Evolutionary conservation across 2,329 filamentous ascomycete species (phyloP).

Genomic region (Daldinia eschscholtzii): DNA sequence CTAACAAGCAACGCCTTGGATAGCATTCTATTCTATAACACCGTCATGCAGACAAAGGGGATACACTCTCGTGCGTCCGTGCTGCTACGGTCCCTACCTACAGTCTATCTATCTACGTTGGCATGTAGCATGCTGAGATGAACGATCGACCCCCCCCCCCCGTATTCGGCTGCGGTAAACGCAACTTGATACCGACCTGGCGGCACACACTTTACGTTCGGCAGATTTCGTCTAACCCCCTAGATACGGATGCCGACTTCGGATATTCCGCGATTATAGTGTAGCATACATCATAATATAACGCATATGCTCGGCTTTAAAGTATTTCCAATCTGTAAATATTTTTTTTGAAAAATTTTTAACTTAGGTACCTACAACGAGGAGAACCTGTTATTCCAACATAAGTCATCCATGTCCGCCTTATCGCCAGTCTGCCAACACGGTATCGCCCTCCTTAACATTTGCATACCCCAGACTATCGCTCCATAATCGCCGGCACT

Average conservation of each 20-base stretch:
- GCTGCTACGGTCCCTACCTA: constrained; percentile 41
- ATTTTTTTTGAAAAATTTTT: not conserved
- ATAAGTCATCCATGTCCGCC: constrained; percentile 10
- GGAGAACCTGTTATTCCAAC: not conserved
- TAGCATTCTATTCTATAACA: not conserved
- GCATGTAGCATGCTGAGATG: constrained; percentile 26
- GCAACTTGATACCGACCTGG: constrained; percentile 41
- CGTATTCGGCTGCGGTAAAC: constrained; percentile 24
- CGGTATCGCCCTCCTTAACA: constrained; percentile 41
- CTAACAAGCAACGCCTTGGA: constrained; percentile 9
- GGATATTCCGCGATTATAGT: constrained; percentile 6
- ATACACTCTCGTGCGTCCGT: constrained; percentile 27
- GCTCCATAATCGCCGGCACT: constrained; percentile 37
- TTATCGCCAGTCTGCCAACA: constrained; percentile 40
- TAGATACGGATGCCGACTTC: constrained; percentile 31
- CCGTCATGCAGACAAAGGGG: constrained; percentile 8
- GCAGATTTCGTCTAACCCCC: constrained; percentile 26
- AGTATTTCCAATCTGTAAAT: not conserved
- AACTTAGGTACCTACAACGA: not conserved
- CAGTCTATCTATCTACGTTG: constrained; percentile 30
- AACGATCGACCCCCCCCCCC: constrained; percentile 4
- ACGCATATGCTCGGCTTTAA: constrained; percentile 8
- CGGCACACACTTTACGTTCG: constrained; percentile 40
- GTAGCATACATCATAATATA: constrained; percentile 6
- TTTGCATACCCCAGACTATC: constrained; percentile 37